Conservation (phyloP, 768 basidiomycete species). For the Vararia minispora region DNA sequence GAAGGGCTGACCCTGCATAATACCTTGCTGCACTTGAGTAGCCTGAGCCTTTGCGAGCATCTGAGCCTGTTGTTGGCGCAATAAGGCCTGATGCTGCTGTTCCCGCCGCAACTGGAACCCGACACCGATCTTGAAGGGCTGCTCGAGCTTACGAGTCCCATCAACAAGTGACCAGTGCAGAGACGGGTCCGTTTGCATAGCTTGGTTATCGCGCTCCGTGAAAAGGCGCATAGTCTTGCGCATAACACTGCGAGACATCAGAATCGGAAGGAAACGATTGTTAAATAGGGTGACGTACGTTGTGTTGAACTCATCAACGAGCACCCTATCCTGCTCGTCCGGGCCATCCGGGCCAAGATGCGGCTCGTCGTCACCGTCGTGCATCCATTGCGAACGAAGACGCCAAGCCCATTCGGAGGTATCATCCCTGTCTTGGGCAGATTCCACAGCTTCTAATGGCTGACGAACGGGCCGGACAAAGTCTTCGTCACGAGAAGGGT, state of each 20-base stretch:
- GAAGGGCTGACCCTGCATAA: too few relatives aligned
- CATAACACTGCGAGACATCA: slow-evolving; percentile 33
- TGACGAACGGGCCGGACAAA: slow-evolving; percentile 10
- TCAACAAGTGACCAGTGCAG: slow-evolving; percentile 9
- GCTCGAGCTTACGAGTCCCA: slow-evolving; percentile 7
- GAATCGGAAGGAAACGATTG: not conserved
- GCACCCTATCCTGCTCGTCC: slow-evolving; percentile 56
- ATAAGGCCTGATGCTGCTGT: too few relatives aligned
- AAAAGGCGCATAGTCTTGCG: slow-evolving; percentile 17
- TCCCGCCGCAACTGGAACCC: too few relatives aligned
- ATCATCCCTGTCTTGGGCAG: too few relatives aligned
- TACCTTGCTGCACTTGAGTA: too few relatives aligned
- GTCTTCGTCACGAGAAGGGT: slow-evolving; percentile 6
- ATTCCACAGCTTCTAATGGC: slow-evolving; percentile 18
- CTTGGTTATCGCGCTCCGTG: slow-evolving; percentile 12
- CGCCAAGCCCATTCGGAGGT: too few relatives aligned
- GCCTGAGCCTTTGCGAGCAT: too few relatives aligned
- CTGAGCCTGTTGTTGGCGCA: too few relatives aligned
- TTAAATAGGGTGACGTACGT: slow-evolving; percentile 23
- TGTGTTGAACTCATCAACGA: slow-evolving; percentile 63
- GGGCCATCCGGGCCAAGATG: slow-evolving; percentile 42
- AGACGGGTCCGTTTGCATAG: slow-evolving; percentile 12
- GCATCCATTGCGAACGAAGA: slow-evolving; percentile 54
- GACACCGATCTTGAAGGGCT: slow-evolving; percentile 11
- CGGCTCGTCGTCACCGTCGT: slow-evolving; percentile 54